Conservation (phyloP, 2,329 filamentous ascomycete species). For the Ceratocystis smalleyi region DNA sequence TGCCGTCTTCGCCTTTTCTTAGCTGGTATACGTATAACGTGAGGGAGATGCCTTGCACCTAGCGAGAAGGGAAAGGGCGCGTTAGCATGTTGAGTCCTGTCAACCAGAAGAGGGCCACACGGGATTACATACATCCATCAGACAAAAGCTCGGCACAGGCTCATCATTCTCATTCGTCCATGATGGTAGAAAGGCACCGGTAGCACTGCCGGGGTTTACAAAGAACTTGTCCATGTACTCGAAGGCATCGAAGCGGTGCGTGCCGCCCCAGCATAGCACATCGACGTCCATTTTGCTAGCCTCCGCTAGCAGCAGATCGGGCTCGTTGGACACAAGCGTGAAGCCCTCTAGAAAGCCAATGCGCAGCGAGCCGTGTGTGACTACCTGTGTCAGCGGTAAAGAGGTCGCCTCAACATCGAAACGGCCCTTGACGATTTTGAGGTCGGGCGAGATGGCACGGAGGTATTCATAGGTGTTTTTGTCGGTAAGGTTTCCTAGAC, state of each 20-base stretch:
- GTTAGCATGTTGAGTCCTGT: neutral
- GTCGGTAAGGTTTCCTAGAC: slow-evolving; percentile 67
- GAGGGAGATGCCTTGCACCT: slow-evolving; percentile 92
- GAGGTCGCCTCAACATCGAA: slow-evolving; percentile 52
- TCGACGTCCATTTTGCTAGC: slow-evolving; percentile 54
- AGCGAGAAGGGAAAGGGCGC: neutral
- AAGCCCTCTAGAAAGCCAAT: slow-evolving; percentile 55
- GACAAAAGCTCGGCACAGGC: slow-evolving; percentile 76
- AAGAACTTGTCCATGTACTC: slow-evolving; percentile 65
- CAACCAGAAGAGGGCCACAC: neutral
- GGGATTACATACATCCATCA: slow-evolving; percentile 78
- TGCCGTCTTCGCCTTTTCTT: slow-evolving; percentile 59
- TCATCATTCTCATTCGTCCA: slow-evolving; percentile 50
- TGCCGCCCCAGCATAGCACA: slow-evolving; percentile 53
- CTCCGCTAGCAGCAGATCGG: slow-evolving; percentile 50
- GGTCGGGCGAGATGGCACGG: slow-evolving; percentile 55
- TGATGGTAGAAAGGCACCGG: slow-evolving; percentile 44
- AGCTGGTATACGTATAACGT: slow-evolving; percentile 90
- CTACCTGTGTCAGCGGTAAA: slow-evolving; percentile 48
- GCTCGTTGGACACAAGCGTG: slow-evolving; percentile 50
- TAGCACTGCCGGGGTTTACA: slow-evolving; percentile 52
- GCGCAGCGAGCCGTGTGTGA: slow-evolving; percentile 49
- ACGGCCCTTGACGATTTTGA: slow-evolving; percentile 53
- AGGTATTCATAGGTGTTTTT: slow-evolving; percentile 68
- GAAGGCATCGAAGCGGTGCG: slow-evolving; percentile 53